These are phyloP conservation scores for Psilocybe sp. DNA, from an alignment of 768 basidiomycete genomes.

Conservation along the genomic window DNA sequence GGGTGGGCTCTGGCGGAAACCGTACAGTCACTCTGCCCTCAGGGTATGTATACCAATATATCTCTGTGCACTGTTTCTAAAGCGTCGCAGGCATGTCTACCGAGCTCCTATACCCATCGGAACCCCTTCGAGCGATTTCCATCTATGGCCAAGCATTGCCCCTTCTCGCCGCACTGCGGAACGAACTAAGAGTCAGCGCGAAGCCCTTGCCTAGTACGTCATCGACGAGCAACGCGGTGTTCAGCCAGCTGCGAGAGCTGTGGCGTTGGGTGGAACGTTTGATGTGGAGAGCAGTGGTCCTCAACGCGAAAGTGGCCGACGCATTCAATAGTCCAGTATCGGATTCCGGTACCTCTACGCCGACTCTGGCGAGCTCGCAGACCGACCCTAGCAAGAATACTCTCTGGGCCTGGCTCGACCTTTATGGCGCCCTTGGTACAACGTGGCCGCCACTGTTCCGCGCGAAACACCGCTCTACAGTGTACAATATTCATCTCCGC, in stretches of 20 bases:
- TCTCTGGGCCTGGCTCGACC: conserved; percentile 62
- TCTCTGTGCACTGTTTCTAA: background rate
- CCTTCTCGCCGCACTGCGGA: conserved; percentile 46
- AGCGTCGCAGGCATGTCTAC: conserved; percentile 63
- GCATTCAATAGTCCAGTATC: conserved; percentile 18
- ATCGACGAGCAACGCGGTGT: conserved; percentile 48
- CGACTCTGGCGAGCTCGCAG: conserved; percentile 2
- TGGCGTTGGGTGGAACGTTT: conserved; percentile 85
- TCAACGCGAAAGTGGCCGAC: conserved; percentile 50
- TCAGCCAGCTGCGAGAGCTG: conserved; percentile 72
- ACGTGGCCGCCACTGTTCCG: conserved; percentile 83
- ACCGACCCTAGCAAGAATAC: conserved; percentile 18
- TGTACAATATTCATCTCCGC: conserved; percentile 70
- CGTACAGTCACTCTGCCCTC: conserved; percentile 72
- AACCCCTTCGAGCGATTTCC: conserved; percentile 49
- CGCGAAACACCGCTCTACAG: conserved; percentile 67
- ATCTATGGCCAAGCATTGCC: conserved; percentile 55
- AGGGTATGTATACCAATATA: conserved; percentile 48
- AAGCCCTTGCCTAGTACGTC: conserved; percentile 21
- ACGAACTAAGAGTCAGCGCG: conserved; percentile 38
- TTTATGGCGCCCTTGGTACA: conserved; percentile 57
- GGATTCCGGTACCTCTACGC: conserved; percentile 10
- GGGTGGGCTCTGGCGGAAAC: conserved; percentile 74
- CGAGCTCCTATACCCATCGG: conserved; percentile 54
- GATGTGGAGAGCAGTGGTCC: conserved; percentile 74